phyloP scores from a whole-genome alignment of 768 basidiomycete species.

The Phanerochaete carnosa region DNA sequence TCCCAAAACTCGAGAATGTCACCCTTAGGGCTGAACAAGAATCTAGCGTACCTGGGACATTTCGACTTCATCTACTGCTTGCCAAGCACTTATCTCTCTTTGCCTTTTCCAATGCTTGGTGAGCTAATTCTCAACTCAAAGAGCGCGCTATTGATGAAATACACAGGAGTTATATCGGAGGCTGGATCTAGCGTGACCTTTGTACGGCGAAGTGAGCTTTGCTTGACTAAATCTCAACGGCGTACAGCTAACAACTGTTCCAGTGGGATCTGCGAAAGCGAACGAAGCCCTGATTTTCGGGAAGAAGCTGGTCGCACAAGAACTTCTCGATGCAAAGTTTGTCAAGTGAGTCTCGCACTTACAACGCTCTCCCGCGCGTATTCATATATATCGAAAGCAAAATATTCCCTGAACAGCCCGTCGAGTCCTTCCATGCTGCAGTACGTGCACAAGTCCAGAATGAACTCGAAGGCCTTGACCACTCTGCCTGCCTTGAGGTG shows the following conservation, averaged over 20 bases:
- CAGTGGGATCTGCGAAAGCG: conserved; percentile 68
- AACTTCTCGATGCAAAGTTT: conserved; percentile 58
- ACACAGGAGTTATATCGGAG: conserved; percentile 59
- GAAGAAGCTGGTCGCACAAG: conserved; percentile 58
- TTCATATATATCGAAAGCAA: conserved; percentile 35
- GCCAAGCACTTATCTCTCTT: conserved; percentile 56
- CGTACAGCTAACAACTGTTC: not conserved
- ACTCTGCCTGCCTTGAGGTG: conserved; percentile 46
- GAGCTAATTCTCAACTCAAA: not conserved
- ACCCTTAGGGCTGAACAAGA: not conserved
- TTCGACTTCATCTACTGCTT: conserved; percentile 75
- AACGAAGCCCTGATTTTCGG: conserved; percentile 73
- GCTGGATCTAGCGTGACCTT: conserved; percentile 70
- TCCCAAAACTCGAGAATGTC: not conserved
- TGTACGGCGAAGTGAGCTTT: conserved; percentile 53
- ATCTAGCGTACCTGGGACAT: conserved; percentile 61
- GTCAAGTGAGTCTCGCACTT: conserved; percentile 45
- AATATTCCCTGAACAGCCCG: conserved; percentile 53
- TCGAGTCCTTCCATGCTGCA: conserved; percentile 49
- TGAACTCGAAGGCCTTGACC: conserved; percentile 60
- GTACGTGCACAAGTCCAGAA: conserved; percentile 46
- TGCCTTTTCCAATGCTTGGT: conserved; percentile 70
- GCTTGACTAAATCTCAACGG: not conserved
- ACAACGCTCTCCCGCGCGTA: not conserved
- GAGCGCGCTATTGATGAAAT: not conserved